Conservation (phyloP, 257 asterid species). For the Gynochthodes officinalis region DNA sequence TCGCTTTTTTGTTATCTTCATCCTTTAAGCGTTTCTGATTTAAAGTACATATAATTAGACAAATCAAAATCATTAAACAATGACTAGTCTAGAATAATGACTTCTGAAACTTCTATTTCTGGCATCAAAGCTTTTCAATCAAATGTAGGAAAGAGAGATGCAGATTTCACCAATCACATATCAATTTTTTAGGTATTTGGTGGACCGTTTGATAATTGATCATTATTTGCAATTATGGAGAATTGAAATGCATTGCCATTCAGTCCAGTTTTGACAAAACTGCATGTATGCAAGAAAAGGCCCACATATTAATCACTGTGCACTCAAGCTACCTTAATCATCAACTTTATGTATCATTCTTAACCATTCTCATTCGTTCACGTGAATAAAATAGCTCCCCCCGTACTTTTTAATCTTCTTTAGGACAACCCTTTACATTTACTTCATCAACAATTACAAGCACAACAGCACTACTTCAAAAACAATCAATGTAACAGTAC, state of each 20-base stretch:
- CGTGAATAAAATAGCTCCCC: background rate
- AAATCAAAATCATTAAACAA: too few relatives aligned
- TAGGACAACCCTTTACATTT: background rate
- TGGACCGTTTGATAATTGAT: background rate
- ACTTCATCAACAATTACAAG: background rate
- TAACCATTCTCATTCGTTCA: background rate
- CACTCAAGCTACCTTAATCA: background rate
- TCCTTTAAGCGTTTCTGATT: too few relatives aligned
- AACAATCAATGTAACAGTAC: background rate
- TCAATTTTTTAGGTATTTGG: background rate
- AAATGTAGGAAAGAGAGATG: background rate
- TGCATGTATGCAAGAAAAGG: constrained; percentile 5
- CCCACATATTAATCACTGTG: constrained; percentile 5
- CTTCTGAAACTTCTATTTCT: background rate
- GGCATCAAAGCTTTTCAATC: background rate
- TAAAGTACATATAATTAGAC: too few relatives aligned
- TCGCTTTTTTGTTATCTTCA: too few relatives aligned
- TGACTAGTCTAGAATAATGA: background rate
- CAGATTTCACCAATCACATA: background rate
- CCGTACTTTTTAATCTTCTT: constrained; percentile 1
- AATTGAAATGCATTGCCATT: background rate
- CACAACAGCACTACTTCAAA: background rate
- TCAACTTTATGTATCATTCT: background rate
- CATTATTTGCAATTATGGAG: background rate
- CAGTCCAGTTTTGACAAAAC: constrained; percentile 1